A percentile compares a stretch with the other conserved stretches of the same genome.
Evolutionary conservation across 352 stramenopile species (phyloP).

Genomic region (Pythium insidiosum): DNA sequence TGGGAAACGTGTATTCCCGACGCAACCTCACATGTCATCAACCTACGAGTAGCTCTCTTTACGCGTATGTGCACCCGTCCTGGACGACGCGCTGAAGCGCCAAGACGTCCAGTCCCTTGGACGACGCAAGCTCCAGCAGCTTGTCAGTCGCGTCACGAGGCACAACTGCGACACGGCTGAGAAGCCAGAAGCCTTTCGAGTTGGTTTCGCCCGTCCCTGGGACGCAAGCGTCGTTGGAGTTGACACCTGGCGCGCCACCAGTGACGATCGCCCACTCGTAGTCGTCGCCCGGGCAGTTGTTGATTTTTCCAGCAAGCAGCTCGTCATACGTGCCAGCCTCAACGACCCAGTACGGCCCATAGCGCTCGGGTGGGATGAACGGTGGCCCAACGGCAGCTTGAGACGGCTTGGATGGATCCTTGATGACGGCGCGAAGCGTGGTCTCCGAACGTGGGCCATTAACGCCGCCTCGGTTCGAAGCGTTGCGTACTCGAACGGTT

Average conservation of each 20-base stretch:
- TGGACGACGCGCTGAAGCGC: constrained; percentile 10
- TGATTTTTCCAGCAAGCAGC: constrained; percentile 4
- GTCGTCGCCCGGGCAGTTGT: constrained; percentile 4
- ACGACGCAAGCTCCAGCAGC: constrained; percentile 3
- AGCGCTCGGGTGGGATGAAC: constrained; percentile 9
- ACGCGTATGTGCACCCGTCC: constrained; percentile 13
- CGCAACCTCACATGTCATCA: too few species aligned
- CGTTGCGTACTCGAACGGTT: constrained; percentile 9
- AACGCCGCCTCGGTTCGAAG: constrained; percentile 8
- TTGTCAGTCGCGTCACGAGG: constrained; percentile 7
- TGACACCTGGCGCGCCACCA: constrained; percentile 6
- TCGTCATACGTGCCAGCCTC: constrained; percentile 14
- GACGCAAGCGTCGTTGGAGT: constrained; percentile 5
- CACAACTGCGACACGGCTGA: constrained; percentile 8
- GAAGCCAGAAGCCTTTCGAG: constrained; percentile 13
- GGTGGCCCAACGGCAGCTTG: constrained; percentile 9
- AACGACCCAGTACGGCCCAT: constrained; percentile 16
- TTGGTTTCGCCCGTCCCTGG: constrained; percentile 7
- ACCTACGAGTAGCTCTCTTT: too few species aligned
- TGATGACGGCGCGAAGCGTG: constrained; percentile 9
- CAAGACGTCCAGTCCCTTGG: constrained; percentile 14
- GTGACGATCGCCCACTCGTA: constrained; percentile 18
- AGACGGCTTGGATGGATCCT: constrained; percentile 10
- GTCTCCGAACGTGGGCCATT: constrained; percentile 5
- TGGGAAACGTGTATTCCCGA: too few species aligned